These are phyloP conservation scores for Brassica incana DNA, from an alignment of 345 rosid species.

Conservation along the genomic window DNA sequence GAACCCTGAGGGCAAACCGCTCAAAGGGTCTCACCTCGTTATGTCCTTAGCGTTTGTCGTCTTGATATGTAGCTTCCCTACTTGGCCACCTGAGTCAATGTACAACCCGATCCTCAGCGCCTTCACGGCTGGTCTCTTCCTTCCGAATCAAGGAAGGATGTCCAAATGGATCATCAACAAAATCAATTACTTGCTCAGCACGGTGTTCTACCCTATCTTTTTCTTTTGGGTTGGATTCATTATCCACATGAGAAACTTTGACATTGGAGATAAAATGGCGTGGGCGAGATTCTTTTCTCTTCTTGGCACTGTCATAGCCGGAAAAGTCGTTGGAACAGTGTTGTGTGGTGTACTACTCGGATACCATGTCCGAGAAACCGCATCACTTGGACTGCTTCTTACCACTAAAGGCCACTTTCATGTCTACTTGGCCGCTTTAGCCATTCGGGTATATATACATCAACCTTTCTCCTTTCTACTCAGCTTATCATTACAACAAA, in stretches of 20 bases:
- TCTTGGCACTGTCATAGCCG: constrained; percentile 42
- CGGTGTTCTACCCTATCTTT: constrained; percentile 77
- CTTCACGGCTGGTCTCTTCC: constrained; percentile 80
- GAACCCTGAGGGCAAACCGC: constrained; percentile 93
- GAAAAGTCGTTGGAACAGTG: constrained; percentile 66
- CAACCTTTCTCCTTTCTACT: background rate
- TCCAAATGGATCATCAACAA: constrained; percentile 91
- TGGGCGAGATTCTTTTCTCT: constrained; percentile 60
- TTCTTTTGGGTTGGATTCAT: constrained; percentile 83
- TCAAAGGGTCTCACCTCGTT: constrained; percentile 91
- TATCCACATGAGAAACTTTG: constrained; percentile 46
- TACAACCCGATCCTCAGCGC: constrained; percentile 77
- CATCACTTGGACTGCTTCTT: constrained; percentile 74
- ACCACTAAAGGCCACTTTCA: constrained; percentile 87
- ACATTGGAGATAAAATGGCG: constrained; percentile 42
- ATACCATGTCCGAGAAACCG: constrained; percentile 75
- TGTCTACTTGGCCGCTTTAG: constrained; percentile 59
- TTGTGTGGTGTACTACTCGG: constrained; percentile 66
- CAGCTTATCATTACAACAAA: no score
- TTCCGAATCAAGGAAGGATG: constrained; percentile 80
- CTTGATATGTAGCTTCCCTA: constrained; percentile 61
- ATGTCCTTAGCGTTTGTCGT: constrained; percentile 80
- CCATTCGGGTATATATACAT: constrained; percentile 45
- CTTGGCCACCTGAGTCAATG: constrained; percentile 52
- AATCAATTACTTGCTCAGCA: constrained; percentile 68